Evolutionary conservation across 2,329 filamentous ascomycete species (phyloP).

Genomic region (Paecilomyces sp.): DNA sequence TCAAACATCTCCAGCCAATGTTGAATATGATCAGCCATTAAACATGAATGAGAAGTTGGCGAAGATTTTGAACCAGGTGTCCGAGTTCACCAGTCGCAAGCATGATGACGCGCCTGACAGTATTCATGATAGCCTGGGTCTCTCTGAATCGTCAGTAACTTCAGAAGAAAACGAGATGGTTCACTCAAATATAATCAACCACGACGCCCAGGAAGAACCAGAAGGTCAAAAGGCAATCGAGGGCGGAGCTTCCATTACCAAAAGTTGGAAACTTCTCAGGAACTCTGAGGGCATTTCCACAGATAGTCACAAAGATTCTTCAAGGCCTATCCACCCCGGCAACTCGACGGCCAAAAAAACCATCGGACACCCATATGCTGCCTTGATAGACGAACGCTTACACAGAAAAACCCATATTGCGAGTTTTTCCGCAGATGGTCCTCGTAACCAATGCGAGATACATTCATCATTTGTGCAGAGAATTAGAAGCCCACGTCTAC

Average conservation of each 20-base stretch:
- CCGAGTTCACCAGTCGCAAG: slow-evolving; percentile 7
- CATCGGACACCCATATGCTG: neutral
- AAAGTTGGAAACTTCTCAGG: neutral
- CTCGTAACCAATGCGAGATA: slow-evolving; percentile 2
- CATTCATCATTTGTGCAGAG: neutral
- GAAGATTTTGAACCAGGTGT: slow-evolving; percentile 10
- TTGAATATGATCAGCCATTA: neutral
- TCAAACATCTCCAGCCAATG: neutral
- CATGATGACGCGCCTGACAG: neutral
- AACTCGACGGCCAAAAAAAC: neutral
- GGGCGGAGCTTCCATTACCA: neutral
- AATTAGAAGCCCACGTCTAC: neutral
- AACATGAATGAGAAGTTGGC: neutral
- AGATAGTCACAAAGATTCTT: neutral
- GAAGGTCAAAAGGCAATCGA: neutral
- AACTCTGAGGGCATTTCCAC: neutral
- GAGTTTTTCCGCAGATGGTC: slow-evolving; percentile 2
- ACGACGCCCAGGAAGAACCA: neutral
- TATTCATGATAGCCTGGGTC: neutral
- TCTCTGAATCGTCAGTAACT: neutral
- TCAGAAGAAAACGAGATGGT: neutral
- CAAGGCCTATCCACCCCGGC: neutral
- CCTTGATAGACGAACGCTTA: neutral
- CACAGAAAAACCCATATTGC: slow-evolving; percentile 3
- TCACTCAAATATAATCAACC: neutral